Percentiles rank a stretch among this genome's conserved stretches.
Evolutionary conservation across 495 filamentous ascomycete genomes (phyloP).

Genomic region (Tuber brumale): DNA sequence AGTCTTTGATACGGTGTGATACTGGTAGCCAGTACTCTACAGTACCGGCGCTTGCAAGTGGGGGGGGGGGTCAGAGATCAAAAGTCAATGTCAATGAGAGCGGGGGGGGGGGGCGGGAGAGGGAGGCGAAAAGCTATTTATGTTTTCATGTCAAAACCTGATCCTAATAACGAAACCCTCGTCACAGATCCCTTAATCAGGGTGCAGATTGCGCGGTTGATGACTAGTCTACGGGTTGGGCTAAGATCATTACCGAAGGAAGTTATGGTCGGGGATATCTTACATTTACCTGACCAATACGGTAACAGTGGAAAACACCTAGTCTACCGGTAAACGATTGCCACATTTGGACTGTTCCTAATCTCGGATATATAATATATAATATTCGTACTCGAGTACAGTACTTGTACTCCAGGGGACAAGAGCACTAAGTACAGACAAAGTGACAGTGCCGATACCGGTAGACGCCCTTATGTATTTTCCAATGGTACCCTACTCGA

Average conservation of each 20-base stretch:
- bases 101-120: too few species aligned
- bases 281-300: not conserved
- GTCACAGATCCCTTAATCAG: not conserved
- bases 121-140: not conserved
- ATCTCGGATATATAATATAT: not conserved
- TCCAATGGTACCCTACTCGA: too few species aligned
- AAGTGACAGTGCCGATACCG: too few species aligned
- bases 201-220: not conserved
- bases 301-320: not conserved
- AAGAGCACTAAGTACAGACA: too few species aligned
- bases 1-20: not conserved
- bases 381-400: too few species aligned
- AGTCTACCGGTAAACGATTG: not conserved
- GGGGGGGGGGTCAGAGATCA: too few species aligned
- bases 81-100: too few species aligned
- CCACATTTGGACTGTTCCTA: not conserved
- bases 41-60: not conserved
- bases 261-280: not conserved
- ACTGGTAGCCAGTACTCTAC: not conserved
- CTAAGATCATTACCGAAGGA: not conserved
- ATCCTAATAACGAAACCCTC: not conserved
- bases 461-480: not conserved
- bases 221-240: not conserved
- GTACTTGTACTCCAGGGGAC: too few species aligned
- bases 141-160: not conserved